Evolutionary conservation across 306 rosid genomes (phyloP), one percentile per base, ranked within the genome.

Genomic region (Parietaria judaica): DNA sequence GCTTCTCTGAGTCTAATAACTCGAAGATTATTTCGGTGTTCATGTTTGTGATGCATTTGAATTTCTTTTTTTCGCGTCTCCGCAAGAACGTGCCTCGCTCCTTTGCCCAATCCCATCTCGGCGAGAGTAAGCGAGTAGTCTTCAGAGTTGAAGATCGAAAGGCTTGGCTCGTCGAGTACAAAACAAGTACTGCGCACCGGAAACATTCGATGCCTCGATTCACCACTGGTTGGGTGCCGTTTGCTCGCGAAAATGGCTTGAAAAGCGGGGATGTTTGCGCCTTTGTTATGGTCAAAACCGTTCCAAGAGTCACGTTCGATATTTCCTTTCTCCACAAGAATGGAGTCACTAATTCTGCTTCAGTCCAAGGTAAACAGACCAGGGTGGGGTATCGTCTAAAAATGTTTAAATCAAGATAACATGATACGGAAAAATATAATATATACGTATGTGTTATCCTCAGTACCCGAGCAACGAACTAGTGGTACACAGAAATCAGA

Each of bases 251-350:
- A 23, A 60, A 68, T 60, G 31, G 6, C 16, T 43, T 65, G 53
- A 35, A 54, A 65, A 59, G 39, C 11, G 61, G 46, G 23, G 61
- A 65, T 54, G 52, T 65, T 50, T 63, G 67, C 6, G 35, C 11
- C n/a, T 50, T 63, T 63, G 67, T 36, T 14, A 43, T 35, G 47
- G 36, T 8, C 3, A 63, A 37, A 15, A 43, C 36, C 14, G 15
- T n/a, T n/a, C 35, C 4, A 36, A 10, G n/a, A 6, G 14, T 51
- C 12, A 3, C 23, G 12, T 64, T 64, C 51, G 45, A 51, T 50
- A 58, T 64, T 51, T 36, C 35, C 31, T 23, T 23, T 23, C 31
- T 23, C 31, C 31, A 23, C 31, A 23, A 23, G 31, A 23, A 23
- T 23, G 31, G 31, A 23, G 31, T 23, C 31, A 23, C 31, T 23